phyloP scores from a whole-genome alignment of 2,329 filamentous ascomycete genomes.

The Aspergillus persii region DNA sequence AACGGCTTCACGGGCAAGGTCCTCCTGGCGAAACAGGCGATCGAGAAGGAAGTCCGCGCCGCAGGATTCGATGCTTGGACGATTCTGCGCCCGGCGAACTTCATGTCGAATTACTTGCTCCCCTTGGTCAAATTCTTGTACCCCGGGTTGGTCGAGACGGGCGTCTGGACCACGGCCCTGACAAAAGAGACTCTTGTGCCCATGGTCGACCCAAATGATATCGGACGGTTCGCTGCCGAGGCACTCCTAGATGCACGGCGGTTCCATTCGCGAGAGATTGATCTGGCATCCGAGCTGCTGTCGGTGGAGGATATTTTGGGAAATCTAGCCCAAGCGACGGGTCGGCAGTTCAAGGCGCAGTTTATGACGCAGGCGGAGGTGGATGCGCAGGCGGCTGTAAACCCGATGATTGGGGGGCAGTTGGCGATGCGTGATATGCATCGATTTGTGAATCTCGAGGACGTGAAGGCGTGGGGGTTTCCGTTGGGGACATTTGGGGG shows the following conservation, averaged over 20 bases:
- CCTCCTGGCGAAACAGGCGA: constrained; percentile 40
- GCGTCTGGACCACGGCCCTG: constrained; percentile 40
- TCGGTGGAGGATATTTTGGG: constrained; percentile 36
- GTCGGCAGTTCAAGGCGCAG: constrained; percentile 36
- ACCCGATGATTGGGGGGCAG: constrained; percentile 44
- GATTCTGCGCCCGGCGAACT: constrained; percentile 51
- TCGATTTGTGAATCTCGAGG: constrained; percentile 35
- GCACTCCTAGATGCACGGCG: constrained; percentile 43
- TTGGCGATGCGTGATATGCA: constrained; percentile 35
- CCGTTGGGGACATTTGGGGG: constrained; percentile 44
- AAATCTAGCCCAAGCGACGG: constrained; percentile 33
- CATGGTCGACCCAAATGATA: constrained; percentile 49
- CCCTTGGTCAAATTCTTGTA: constrained; percentile 43
- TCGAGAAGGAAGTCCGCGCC: constrained; percentile 42
- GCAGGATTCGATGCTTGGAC: constrained; percentile 47
- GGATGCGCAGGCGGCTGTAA: constrained; percentile 29
- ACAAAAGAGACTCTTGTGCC: constrained; percentile 38
- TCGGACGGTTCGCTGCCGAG: constrained; percentile 46
- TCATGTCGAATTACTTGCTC: constrained; percentile 52
- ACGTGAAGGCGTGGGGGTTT: constrained; percentile 39
- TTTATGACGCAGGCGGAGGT: constrained; percentile 46
- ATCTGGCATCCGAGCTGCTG: constrained; percentile 44
- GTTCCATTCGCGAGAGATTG: constrained; percentile 44
- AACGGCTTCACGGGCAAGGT: constrained; percentile 28
- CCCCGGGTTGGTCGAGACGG: constrained; percentile 38